Conservation (phyloP, 2,329 filamentous ascomycete genomes). For the Tricladium varicosporioides region DNA sequence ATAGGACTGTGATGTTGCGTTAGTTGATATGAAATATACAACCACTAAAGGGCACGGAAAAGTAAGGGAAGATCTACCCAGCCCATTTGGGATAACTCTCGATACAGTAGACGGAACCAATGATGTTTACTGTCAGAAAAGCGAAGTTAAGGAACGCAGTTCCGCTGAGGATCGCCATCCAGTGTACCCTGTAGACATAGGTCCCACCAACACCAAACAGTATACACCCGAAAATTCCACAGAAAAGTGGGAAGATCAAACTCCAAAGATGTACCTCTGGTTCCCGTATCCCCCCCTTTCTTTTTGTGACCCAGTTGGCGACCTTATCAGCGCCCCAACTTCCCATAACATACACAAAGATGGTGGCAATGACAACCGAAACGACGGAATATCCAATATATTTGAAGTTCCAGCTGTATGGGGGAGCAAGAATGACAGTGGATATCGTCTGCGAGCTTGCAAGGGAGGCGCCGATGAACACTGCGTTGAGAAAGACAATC, state of each 20-base stretch:
- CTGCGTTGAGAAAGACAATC: slow-evolving; percentile 1
- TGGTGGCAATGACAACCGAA: neutral
- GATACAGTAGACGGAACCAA: neutral
- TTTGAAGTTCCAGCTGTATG: neutral
- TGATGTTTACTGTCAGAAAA: neutral
- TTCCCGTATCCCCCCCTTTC: neutral
- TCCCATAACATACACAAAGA: neutral
- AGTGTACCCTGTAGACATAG: slow-evolving; percentile 1
- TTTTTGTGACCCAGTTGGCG: neutral
- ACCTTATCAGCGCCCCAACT: neutral
- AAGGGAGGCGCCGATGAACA: neutral
- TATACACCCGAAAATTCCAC: neutral
- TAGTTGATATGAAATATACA: neutral
- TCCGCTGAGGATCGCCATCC: neutral
- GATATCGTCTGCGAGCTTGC: neutral
- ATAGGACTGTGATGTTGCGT: neutral
- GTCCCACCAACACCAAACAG: neutral
- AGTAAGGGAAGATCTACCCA: neutral
- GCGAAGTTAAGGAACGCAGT: neutral
- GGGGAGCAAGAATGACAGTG: neutral
- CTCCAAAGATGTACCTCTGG: slow-evolving; percentile 1
- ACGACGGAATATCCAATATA: neutral
- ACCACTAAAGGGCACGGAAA: neutral
- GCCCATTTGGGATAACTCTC: slow-evolving; percentile 1
- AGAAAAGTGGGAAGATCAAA: neutral